A percentile compares a stretch with the other conserved stretches of the same genome.
Evolutionary conservation across 257 asterid species (phyloP).

Genomic region (Salvia miltiorrhiza): DNA sequence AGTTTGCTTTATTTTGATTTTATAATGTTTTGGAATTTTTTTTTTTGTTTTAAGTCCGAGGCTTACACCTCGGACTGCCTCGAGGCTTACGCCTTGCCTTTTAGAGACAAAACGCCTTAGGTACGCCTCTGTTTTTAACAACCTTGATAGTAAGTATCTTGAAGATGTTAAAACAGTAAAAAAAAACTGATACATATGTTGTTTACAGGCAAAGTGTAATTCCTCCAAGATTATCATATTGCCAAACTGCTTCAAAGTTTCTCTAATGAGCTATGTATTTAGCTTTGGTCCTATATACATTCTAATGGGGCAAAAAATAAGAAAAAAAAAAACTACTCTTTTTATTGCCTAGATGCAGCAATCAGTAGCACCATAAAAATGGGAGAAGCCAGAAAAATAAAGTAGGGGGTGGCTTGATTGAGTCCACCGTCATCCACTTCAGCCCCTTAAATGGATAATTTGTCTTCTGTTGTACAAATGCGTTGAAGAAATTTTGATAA

Average conservation of each 20-base stretch:
- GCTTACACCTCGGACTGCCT: too few species aligned
- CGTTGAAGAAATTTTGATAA: slow-evolving; percentile 74
- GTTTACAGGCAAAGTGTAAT: neutral
- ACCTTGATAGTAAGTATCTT: too few species aligned
- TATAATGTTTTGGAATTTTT: too few species aligned
- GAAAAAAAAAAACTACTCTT: too few species aligned
- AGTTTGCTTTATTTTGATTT: too few species aligned
- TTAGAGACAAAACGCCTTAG: too few species aligned
- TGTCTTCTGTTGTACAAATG: slow-evolving; percentile 56
- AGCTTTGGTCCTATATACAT: neutral
- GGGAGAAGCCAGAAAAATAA: slow-evolving; percentile 64
- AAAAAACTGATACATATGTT: slow-evolving; percentile 8
- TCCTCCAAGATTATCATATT: neutral
- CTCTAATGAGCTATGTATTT: neutral
- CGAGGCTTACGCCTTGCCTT: too few species aligned
- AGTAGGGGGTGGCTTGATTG: slow-evolving; percentile 52
- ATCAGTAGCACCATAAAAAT: slow-evolving; percentile 51
- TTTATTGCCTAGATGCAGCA: slow-evolving; percentile 32
- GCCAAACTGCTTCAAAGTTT: neutral
- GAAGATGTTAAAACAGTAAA: neutral
- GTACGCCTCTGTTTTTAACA: too few species aligned
- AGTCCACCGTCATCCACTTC: slow-evolving; percentile 48
- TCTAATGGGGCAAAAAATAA: neutral
- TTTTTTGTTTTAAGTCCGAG: too few species aligned
- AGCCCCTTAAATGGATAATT: slow-evolving; percentile 36